These are phyloP conservation scores for Verticillium dahliae DNA, from an alignment of 2,329 filamentous ascomycete genomes.

Conservation along the genomic window DNA sequence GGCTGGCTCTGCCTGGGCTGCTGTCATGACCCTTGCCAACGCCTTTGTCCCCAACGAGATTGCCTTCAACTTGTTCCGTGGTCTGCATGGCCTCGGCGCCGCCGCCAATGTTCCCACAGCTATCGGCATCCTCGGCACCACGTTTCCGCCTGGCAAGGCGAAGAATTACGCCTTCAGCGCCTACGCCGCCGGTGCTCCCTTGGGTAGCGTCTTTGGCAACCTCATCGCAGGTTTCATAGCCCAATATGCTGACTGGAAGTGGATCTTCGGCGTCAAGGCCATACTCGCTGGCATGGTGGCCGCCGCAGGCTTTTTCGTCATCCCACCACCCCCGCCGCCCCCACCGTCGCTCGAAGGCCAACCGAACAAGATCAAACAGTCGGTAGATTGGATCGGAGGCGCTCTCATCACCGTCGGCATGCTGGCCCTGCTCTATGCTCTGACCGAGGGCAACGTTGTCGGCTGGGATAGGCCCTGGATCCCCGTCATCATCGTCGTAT, in stretches of 20 bases:
- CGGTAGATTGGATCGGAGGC: conserved; percentile 62
- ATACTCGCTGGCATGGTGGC: conserved; percentile 53
- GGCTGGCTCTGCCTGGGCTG: conserved; percentile 56
- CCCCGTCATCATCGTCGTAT: conserved; percentile 50
- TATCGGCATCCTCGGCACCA: conserved; percentile 62
- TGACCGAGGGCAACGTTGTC: conserved; percentile 63
- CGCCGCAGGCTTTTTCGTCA: conserved; percentile 49
- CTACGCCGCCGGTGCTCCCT: conserved; percentile 57
- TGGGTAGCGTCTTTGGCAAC: conserved; percentile 60
- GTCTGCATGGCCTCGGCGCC: conserved; percentile 60
- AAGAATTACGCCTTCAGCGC: conserved; percentile 66
- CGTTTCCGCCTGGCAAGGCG: conserved; percentile 59
- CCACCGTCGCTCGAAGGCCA: conserved; percentile 19
- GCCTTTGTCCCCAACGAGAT: conserved; percentile 63
- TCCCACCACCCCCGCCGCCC: conserved; percentile 38
- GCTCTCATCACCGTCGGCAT: conserved; percentile 55
- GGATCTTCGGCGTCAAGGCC: conserved; percentile 60
- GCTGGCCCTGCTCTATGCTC: conserved; percentile 56
- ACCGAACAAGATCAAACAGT: conserved; percentile 27
- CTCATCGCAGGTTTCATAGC: conserved; percentile 57
- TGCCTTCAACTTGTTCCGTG: conserved; percentile 60
- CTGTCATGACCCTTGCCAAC: conserved; percentile 49
- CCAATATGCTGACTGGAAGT: conserved; percentile 57
- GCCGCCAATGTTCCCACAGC: conserved; percentile 66
- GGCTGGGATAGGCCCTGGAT: conserved; percentile 62